Evolutionary conservation across 192 early-diverging fungal genomes (phyloP).

Genomic region (Hyaloraphidium curvatum): DNA sequence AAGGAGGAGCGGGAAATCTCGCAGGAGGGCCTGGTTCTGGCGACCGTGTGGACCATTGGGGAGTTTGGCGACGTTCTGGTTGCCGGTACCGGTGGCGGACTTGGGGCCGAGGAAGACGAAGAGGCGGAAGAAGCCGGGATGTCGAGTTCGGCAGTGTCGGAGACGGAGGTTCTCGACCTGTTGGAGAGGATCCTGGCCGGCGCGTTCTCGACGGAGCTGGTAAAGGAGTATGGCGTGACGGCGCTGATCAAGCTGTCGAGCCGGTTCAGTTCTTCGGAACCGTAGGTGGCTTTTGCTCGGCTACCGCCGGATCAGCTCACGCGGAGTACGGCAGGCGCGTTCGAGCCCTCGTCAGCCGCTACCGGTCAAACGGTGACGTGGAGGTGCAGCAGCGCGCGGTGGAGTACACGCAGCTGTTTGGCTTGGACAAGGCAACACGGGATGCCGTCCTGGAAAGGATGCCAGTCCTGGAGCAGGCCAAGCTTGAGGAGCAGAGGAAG

Average conservation of each 20-base stretch:
- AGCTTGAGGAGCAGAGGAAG: constrained; percentile 26
- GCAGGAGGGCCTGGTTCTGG: constrained; percentile 76
- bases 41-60: constrained; percentile 83
- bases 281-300: not conserved
- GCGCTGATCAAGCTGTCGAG: constrained; percentile 74
- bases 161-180: constrained; percentile 51
- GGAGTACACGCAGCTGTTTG: constrained; percentile 65
- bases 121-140: constrained; percentile 33
- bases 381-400: constrained; percentile 91
- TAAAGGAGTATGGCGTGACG: constrained; percentile 68
- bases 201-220: constrained; percentile 54
- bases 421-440: constrained; percentile 37
- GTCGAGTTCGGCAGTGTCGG: constrained; percentile 24
- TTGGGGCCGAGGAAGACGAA: constrained; percentile 36
- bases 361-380: constrained; percentile 53
- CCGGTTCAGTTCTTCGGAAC: constrained; percentile 33
- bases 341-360: constrained; percentile 34
- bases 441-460: constrained; percentile 78
- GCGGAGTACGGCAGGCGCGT: constrained; percentile 16
- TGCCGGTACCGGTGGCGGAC: not conserved
- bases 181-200: constrained; percentile 58
- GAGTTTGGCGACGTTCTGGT: constrained; percentile 91
- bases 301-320: not conserved
- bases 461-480: constrained; percentile 52
- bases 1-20: constrained; percentile 13